Evolutionary conservation across 306 rosid genomes (phyloP), one percentile per base, ranked within the genome.

Genomic region (Rubus idaeus): DNA sequence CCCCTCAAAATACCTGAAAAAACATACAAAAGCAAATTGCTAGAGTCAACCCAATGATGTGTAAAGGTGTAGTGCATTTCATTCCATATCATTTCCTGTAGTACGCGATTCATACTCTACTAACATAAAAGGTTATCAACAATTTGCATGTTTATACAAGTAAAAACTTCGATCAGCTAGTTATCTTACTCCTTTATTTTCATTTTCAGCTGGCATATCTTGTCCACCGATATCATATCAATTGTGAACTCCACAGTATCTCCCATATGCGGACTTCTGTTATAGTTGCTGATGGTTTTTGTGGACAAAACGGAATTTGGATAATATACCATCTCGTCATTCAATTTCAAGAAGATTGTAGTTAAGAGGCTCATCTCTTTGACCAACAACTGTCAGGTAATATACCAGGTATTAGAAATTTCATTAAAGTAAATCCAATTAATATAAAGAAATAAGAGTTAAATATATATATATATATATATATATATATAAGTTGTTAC

Each of bases 331-430:
- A 90, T 91, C 80, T 94, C 98, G 68, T 88, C 88, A 74, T 86
- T 80, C 77, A 87, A 89, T 83, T 90, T 94, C 84, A 90, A 83
- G 91, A 94, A 92, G 58, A 90, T 90, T 6, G 98, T 94, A 4
- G 86, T 92, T 81, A 91, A 77, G 85, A 92, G 88, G 71, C 92
- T 94, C 96, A 94, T 94, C 84, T 94, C 98, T 79, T 94, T 96
- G 61, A 94, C 98, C 84, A 89, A 35, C 83, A 94, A 64, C 98
- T 94, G 93, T 67, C 71, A 78, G 11, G 3, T 40, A 8, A 56
- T 57, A 45, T 44, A 58, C 76, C 35, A 55, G 37, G 0, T 18
- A 74, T 26, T 20, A 44, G 35, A 42, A 60, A 20, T 46, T 77
- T 69, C 79, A 71, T 71, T 26, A 77, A 8, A 20, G 2, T 7